A percentile compares a stretch with the other conserved stretches of the same genome.
These are phyloP conservation scores for Senecio squalidus DNA, from an alignment of 140 eudicot genomes.

Conservation along the genomic window DNA sequence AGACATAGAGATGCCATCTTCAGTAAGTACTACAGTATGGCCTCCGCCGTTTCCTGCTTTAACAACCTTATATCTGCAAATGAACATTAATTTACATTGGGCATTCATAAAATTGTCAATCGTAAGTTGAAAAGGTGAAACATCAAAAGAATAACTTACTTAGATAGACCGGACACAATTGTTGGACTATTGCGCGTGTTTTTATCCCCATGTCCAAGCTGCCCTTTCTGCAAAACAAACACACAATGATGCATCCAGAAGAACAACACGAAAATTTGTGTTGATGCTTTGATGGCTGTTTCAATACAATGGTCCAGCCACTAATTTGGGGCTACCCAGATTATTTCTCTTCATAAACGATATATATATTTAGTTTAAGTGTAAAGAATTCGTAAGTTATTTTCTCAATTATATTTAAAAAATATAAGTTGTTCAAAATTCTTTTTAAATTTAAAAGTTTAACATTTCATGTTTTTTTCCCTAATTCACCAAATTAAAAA, in stretches of 20 bases:
- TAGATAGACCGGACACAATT: constrained; percentile 54
- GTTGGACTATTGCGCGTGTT: constrained; percentile 60
- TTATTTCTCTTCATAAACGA: no score
- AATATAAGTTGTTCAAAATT: no score
- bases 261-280: not conserved
- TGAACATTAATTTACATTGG: no score
- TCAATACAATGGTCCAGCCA: not conserved
- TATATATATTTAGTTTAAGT: no score
- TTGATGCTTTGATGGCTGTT: not conserved
- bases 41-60: constrained; percentile 62
- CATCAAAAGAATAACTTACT: constrained; percentile 34
- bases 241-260: not conserved
- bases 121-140: not conserved
- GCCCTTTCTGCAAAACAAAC: constrained; percentile 60
- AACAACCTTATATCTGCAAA: constrained; percentile 50
- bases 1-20: constrained; percentile 54
- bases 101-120: no score
- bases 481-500: no score
- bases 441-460: no score
- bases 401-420: no score
- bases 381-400: no score
- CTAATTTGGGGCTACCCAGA: no score
- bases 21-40: constrained; percentile 65
- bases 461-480: no score
- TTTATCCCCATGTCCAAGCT: constrained; percentile 79